These are phyloP conservation scores for Colletotrichum euphorbiae DNA, from an alignment of 2,329 filamentous ascomycete species.

Conservation along the genomic window DNA sequence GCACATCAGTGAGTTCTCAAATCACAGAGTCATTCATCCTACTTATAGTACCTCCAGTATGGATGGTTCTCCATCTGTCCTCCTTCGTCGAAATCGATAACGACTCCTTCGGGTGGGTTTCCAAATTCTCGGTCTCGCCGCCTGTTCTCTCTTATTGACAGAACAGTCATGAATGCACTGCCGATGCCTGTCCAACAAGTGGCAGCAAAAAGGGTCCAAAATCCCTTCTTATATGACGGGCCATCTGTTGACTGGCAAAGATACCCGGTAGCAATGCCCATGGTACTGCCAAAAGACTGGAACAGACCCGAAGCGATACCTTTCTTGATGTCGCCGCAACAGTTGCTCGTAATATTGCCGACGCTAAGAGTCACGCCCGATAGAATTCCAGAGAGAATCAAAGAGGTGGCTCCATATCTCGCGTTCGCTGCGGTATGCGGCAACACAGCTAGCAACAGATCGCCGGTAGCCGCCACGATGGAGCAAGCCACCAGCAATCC, in stretches of 20 bases:
- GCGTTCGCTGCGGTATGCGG: conserved; percentile 19
- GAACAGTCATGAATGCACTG: conserved; percentile 35
- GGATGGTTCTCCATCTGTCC: conserved; percentile 34
- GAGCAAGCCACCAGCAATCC: conserved; percentile 37
- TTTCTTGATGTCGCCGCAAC: conserved; percentile 36
- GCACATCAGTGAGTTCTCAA: no score
- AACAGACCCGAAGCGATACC: conserved; percentile 27
- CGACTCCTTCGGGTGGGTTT: conserved; percentile 14
- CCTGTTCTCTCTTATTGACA: conserved; percentile 38
- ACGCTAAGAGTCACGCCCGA: conserved; percentile 24
- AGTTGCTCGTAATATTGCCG: conserved; percentile 33
- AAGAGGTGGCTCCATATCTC: conserved; percentile 28
- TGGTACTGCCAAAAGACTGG: conserved; percentile 34
- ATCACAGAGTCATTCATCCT: no score
- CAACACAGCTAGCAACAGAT: conserved; percentile 21
- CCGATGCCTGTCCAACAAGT: conserved; percentile 29
- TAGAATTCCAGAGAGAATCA: conserved; percentile 23
- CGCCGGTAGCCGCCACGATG: conserved; percentile 27
- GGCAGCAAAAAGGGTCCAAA: conserved; percentile 33
- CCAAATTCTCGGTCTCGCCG: conserved; percentile 38
- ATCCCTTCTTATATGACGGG: conserved; percentile 21
- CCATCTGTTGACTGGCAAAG: conserved; percentile 29
- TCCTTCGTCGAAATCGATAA: conserved; percentile 28
- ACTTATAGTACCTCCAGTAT: conserved; percentile 32
- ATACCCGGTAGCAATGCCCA: conserved; percentile 33